Base-by-base conservation (phyloP, 768 basidiomycete species). In the Tylopilus rubrobrunneus region DNA sequence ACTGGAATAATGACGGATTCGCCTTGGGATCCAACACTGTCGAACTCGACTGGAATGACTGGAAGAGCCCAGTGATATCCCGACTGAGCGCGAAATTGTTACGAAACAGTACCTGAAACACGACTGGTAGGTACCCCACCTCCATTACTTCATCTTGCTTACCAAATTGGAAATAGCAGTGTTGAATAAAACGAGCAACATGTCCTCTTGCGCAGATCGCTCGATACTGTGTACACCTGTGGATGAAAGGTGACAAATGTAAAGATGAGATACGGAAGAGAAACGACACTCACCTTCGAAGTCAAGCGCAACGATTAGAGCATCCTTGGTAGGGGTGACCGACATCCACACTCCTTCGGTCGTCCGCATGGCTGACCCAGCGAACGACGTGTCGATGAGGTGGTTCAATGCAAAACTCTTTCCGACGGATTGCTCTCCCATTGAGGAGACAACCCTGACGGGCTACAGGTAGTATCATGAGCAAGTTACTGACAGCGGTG, bases 261-360 rank as follows among this genome's bases (percentile, higher is more conserved):
- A 1, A 17, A 19, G 29, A 14, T 48, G 11, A 39, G 2, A 1
- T n/a, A 14, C 17, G 7, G 7, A 7, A 36, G 25, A 25, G 25
- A 25, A n/a, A 17, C 33, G 25, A 25, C 25, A 51, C 59, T 0
- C 6, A 76, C 84, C 84, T 75, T 85, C 84, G 43, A 85, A 85
- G 57, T 85, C 84, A 7, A 85, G 73, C 3, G 83, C 78, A 1
- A 85, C 82, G 9, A 85, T 68, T 11, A 85, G 60, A 0, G 66
- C 66, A 21, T 82, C 77, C 45, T 77, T 69, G 0, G 83, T 84
- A 0, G 84, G 84, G 2, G 83, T 83, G 8, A 81, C 80, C 1
- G 82, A 84, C 77, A 85, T 79, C 84, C 83, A 85, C 2, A 84
- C 81, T 5, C 83, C 83, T 68, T 83, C 81, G 61, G 80, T 85